Evolutionary conservation across 192 early-diverging fungal genomes (phyloP).

Genomic region (Coemansia sp.): DNA sequence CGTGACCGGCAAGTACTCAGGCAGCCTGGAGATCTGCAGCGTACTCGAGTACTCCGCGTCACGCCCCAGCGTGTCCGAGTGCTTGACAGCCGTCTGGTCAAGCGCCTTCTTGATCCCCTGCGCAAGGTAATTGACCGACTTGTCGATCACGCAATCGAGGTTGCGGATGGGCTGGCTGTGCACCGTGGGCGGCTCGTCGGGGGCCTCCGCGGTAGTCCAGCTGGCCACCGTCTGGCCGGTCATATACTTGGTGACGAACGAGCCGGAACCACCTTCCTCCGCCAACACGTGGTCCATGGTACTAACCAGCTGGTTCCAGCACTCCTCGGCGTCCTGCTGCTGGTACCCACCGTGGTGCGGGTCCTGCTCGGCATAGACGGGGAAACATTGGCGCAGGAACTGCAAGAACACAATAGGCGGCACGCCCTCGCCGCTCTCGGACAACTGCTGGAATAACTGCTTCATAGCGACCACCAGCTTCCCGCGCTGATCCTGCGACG

Average conservation of each 20-base stretch:
- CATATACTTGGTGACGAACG: slow-evolving; percentile 78
- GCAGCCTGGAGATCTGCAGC: slow-evolving; percentile 79
- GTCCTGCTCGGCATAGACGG: slow-evolving; percentile 85
- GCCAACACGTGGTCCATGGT: slow-evolving; percentile 50
- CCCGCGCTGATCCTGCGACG: slow-evolving; percentile 23
- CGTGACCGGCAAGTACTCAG: slow-evolving; percentile 83
- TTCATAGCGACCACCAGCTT: slow-evolving; percentile 73
- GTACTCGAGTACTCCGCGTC: slow-evolving; percentile 78
- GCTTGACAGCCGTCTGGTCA: slow-evolving; percentile 86
- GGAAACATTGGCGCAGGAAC: slow-evolving; percentile 75
- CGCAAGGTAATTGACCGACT: slow-evolving; percentile 45
- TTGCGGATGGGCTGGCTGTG: slow-evolving; percentile 76
- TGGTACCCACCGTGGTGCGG: slow-evolving; percentile 63
- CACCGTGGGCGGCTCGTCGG: slow-evolving; percentile 65
- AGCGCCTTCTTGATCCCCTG: slow-evolving; percentile 60
- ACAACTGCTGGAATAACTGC: slow-evolving; percentile 72
- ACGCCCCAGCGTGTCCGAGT: slow-evolving; percentile 75
- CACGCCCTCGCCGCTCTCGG: slow-evolving; percentile 67
- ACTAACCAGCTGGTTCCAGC: slow-evolving; percentile 86
- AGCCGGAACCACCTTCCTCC: slow-evolving; percentile 1
- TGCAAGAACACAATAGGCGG: slow-evolving; percentile 80
- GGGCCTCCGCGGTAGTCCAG: slow-evolving; percentile 65
- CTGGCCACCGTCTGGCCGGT: slow-evolving; percentile 63
- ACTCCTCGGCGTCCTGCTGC: slow-evolving; percentile 99
- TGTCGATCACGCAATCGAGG: slow-evolving; percentile 69